Conservation (phyloP, 2,329 filamentous ascomycete genomes). For the Thelonectria rubi region DNA sequence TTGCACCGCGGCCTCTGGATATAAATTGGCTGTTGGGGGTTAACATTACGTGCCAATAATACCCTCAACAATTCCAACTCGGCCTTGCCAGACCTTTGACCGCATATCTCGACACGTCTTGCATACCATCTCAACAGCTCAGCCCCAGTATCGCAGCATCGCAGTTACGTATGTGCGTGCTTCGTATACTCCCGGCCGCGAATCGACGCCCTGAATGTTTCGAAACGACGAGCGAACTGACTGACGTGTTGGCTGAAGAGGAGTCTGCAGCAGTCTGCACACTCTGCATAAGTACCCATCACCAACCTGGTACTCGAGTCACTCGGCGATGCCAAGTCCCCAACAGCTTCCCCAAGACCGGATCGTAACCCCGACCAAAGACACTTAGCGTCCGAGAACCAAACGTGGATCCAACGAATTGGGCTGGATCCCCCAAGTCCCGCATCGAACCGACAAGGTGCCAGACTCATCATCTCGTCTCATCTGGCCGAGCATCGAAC, state of each 20-base stretch:
- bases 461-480: conserved; percentile 4
- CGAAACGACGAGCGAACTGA: not conserved
- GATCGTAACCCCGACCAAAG: conserved; percentile 17
- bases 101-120: conserved; percentile 1
- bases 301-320: not conserved
- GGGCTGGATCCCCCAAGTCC: not conserved
- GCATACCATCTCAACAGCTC: conserved; percentile 13
- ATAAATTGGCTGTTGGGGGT: not conserved
- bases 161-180: not conserved
- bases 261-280: not conserved
- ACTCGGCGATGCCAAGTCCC: not conserved
- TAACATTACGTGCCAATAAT: not conserved
- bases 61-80: not conserved
- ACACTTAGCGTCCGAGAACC: conserved; percentile 17
- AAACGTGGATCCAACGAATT: not conserved
- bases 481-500: conserved; percentile 2
- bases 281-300: not conserved
- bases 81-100: conserved; percentile 9
- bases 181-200: not conserved
- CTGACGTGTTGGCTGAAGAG: not conserved
- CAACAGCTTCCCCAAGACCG: conserved; percentile 5
- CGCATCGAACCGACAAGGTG: conserved; percentile 34
- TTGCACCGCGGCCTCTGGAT: not conserved
- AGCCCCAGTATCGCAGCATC: not conserved
- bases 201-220: conserved; percentile 8